Evolutionary conservation across 2,329 filamentous ascomycete species (phyloP).

Genomic region (Fusarium vanettenii): DNA sequence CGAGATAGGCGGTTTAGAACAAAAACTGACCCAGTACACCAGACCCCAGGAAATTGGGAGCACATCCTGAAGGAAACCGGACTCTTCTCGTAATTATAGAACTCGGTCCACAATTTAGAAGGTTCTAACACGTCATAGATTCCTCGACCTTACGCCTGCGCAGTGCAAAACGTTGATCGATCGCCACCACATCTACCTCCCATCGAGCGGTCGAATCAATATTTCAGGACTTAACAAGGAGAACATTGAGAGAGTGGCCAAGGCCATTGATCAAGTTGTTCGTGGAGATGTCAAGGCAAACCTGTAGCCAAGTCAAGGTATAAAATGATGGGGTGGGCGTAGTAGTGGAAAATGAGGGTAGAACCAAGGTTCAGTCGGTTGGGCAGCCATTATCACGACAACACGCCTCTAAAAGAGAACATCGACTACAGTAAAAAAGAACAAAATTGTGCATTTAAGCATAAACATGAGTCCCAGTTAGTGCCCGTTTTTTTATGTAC

Average conservation of each 20-base stretch:
- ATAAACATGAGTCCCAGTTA: not conserved
- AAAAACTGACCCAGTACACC: not conserved
- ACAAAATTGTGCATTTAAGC: not conserved
- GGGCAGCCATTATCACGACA: not conserved
- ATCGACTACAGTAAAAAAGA: not conserved
- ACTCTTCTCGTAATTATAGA: slow-evolving; percentile 11
- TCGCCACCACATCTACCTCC: slow-evolving; percentile 23
- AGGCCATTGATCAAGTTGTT: not conserved
- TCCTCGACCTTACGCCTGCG: not conserved
- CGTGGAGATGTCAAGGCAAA: not conserved
- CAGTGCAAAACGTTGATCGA: slow-evolving; percentile 19
- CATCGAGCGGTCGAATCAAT: slow-evolving; percentile 7
- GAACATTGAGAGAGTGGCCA: not conserved
- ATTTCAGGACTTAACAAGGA: not conserved
- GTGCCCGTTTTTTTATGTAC: no score
- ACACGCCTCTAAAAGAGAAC: not conserved
- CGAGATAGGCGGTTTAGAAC: not conserved
- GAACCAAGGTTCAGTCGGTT: not conserved
- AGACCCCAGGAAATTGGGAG: slow-evolving; percentile 28
- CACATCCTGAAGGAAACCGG: slow-evolving; percentile 21
- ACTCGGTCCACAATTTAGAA: not conserved
- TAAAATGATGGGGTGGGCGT: not conserved
- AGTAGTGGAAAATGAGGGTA: no score
- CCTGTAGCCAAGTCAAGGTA: not conserved
- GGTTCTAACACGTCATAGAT: not conserved